These are phyloP conservation scores for Jatropha multifida DNA, from an alignment of 441 rosid genomes.

Conservation along the genomic window DNA sequence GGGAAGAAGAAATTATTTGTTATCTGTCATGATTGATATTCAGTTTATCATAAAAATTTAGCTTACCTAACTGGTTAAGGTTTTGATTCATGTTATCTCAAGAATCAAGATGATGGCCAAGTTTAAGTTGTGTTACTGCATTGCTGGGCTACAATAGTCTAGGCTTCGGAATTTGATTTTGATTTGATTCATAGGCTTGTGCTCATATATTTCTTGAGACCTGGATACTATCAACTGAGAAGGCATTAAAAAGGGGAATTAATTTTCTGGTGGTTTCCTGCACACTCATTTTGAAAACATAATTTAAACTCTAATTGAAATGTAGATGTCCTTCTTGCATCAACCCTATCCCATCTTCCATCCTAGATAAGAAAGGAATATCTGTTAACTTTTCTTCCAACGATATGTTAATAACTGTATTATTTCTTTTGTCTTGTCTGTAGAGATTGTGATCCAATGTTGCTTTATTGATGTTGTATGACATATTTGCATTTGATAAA, in stretches of 20 bases:
- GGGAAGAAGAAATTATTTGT: neutral
- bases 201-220: neutral
- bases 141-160: neutral
- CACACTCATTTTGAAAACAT: neutral
- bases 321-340: neutral
- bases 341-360: neutral
- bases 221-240: neutral
- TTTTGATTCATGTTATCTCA: neutral
- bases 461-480: neutral
- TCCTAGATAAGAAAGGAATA: neutral
- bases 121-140: neutral
- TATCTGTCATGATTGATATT: neutral
- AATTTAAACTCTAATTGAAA: neutral
- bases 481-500: conserved; percentile 12
- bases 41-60: neutral
- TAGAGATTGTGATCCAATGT: conserved; percentile 2
- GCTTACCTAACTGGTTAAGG: neutral
- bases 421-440: neutral
- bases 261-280: neutral
- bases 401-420: neutral
- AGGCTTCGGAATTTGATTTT: neutral
- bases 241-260: neutral
- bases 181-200: neutral
- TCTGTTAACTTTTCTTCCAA: neutral
- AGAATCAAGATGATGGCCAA: neutral